phyloP scores from a whole-genome alignment of 208 protist species.

The Crithidia brevicula region DNA sequence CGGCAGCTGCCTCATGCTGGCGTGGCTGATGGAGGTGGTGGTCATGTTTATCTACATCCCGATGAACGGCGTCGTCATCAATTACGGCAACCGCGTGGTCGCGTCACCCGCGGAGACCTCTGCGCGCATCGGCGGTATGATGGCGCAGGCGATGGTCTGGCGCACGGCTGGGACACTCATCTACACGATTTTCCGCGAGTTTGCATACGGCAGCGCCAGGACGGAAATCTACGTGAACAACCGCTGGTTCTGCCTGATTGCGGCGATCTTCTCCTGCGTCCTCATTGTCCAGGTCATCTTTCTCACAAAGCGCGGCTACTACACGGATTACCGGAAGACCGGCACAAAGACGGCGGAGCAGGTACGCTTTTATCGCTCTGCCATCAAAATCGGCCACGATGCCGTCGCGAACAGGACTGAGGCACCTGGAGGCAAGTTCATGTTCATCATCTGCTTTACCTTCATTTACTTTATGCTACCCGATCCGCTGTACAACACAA shows the following conservation, averaged over 20 bases:
- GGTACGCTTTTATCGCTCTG: constrained; percentile 15
- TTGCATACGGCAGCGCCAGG: neutral
- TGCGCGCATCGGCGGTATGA: constrained; percentile 35
- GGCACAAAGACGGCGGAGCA: constrained; percentile 10
- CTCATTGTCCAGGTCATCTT: constrained; percentile 35
- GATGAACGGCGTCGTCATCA: constrained; percentile 35
- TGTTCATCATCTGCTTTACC: constrained; percentile 48
- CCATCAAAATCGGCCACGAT: constrained; percentile 3
- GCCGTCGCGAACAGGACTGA: constrained; percentile 1
- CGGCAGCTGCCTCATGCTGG: constrained; percentile 18
- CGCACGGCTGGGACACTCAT: constrained; percentile 30
- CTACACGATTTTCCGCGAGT: constrained; percentile 23
- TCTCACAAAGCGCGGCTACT: constrained; percentile 32
- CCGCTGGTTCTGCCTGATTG: constrained; percentile 31
- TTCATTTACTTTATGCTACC: constrained; percentile 55
- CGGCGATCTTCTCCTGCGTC: constrained; percentile 25
- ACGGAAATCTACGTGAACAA: constrained; percentile 13
- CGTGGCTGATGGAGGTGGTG: constrained; percentile 30
- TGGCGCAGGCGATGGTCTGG: constrained; percentile 52
- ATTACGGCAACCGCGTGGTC: constrained; percentile 28
- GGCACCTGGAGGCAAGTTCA: constrained; percentile 23
- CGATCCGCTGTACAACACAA: constrained; percentile 29
- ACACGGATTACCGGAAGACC: constrained; percentile 20
- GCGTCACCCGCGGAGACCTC: constrained; percentile 30
- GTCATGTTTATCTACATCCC: constrained; percentile 53